Conservation (phyloP, 1,284 basidiomycete species). For the Ceratobasidium sp. region DNA sequence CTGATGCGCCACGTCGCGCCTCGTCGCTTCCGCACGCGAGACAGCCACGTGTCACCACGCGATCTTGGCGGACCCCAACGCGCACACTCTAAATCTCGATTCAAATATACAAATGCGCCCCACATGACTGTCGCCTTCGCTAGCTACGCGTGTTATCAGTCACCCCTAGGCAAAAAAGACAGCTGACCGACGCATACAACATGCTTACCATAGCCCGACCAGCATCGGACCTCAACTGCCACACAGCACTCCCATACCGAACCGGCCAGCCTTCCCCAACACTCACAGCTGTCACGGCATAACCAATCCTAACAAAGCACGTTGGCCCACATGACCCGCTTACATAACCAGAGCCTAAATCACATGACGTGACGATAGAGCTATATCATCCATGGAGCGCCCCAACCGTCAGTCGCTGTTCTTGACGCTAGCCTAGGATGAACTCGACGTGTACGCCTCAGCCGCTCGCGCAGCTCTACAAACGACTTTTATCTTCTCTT, state of each 20-base stretch:
- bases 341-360: slow-evolving; percentile 4
- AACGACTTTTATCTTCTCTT: slow-evolving; percentile 7
- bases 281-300: background rate
- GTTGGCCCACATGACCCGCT: slow-evolving; percentile 14
- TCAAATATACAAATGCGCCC: no score
- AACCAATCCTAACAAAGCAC: slow-evolving; percentile 31
- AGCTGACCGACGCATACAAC: no score
- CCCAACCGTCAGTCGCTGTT: background rate
- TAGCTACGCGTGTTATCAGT: no score
- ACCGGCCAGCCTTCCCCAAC: slow-evolving; percentile 27
- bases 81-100: no score
- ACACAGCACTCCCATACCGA: slow-evolving; percentile 47
- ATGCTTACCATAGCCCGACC: no score
- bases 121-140: no score
- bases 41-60: no score
- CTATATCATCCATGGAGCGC: slow-evolving; percentile 20
- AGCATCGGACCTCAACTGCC: slow-evolving; percentile 48
- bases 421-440: background rate
- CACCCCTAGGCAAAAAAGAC: no score
- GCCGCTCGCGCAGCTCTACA: background rate
- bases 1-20: no score
- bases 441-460: slow-evolving; percentile 24
- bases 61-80: no score
- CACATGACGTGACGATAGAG: slow-evolving; percentile 10
- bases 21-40: no score